Evolutionary conservation across 352 stramenopile species (phyloP).

Genomic region (Pythium biforme): DNA sequence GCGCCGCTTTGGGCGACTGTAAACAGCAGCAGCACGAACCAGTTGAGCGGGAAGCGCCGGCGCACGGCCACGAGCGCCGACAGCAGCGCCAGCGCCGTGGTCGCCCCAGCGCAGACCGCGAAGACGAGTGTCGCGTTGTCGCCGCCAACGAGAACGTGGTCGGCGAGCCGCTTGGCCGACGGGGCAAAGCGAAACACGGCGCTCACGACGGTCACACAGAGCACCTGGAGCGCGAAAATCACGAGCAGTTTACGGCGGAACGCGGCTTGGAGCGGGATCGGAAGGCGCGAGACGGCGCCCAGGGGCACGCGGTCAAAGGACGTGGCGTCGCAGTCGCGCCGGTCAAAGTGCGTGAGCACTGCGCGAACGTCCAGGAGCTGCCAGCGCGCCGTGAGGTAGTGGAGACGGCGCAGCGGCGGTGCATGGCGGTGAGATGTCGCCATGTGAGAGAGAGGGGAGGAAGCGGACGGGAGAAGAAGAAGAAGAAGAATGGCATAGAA

Average conservation of each 20-base stretch:
- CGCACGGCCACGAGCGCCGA: conserved; percentile 8
- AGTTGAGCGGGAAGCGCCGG: conserved; percentile 28
- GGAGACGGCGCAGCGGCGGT: background rate
- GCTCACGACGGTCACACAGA: conserved; percentile 4
- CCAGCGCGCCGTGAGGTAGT: conserved; percentile 7
- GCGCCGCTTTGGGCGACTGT: conserved; percentile 7
- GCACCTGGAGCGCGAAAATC: conserved; percentile 26
- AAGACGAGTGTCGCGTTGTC: background rate
- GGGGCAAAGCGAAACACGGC: conserved; percentile 9
- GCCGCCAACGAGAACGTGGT: background rate
- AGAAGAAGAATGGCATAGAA: too few relatives aligned
- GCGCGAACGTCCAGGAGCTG: background rate
- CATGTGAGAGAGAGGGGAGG: too few relatives aligned
- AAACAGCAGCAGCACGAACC: conserved; percentile 24
- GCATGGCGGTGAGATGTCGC: too few relatives aligned
- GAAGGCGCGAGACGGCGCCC: conserved; percentile 19
- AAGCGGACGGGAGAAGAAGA: too few relatives aligned
- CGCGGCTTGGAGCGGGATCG: conserved; percentile 20
- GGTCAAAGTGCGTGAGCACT: background rate
- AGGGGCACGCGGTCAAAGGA: background rate
- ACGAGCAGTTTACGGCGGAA: conserved; percentile 28
- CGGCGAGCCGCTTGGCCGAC: background rate
- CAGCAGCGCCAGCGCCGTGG: conserved; percentile 8
- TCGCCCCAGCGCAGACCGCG: background rate
- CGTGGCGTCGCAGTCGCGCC: background rate